Evolutionary conservation across 768 basidiomycete genomes (phyloP).

Genomic region (Phaffia tasmanica): DNA sequence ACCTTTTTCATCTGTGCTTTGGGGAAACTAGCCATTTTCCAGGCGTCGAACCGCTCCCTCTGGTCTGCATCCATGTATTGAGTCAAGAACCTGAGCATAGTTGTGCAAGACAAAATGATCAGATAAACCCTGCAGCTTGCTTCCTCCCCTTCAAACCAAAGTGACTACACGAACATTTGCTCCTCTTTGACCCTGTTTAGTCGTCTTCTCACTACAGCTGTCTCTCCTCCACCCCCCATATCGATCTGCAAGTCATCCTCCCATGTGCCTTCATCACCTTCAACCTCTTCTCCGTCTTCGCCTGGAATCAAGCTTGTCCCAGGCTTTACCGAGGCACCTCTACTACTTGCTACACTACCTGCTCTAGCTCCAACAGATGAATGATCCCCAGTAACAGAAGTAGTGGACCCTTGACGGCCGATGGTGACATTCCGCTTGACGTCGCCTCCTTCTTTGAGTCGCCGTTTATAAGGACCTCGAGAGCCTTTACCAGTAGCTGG

Average conservation of each 20-base stretch:
- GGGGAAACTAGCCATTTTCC: constrained; percentile 20
- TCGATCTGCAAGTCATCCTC: not conserved
- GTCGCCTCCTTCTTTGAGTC: not conserved
- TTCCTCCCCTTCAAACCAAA: not conserved
- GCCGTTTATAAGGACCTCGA: constrained; percentile 5
- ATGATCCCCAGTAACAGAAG: not conserved
- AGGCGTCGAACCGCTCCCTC: constrained; percentile 20
- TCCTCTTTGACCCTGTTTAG: constrained; percentile 18
- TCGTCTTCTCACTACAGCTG: constrained; percentile 11
- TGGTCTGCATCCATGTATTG: constrained; percentile 16
- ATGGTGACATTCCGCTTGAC: not conserved
- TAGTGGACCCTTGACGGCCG: not conserved
- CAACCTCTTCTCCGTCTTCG: not conserved
- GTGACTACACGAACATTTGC: constrained; percentile 15
- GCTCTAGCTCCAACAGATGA: not conserved
- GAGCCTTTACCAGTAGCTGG: constrained; percentile 4
- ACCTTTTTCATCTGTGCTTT: constrained; percentile 17
- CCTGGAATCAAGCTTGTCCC: not conserved
- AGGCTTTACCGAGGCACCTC: not conserved
- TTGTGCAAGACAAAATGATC: not conserved
- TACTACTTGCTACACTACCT: not conserved
- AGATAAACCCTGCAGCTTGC: not conserved
- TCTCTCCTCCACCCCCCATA: too few species aligned
- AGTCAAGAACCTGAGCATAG: constrained; percentile 12
- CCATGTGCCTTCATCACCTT: constrained; percentile 1